Percentiles rank a stretch among this genome's conserved stretches.
Conservation (phyloP, 2,329 filamentous ascomycete species). For the Rhinocladiella similis region DNA sequence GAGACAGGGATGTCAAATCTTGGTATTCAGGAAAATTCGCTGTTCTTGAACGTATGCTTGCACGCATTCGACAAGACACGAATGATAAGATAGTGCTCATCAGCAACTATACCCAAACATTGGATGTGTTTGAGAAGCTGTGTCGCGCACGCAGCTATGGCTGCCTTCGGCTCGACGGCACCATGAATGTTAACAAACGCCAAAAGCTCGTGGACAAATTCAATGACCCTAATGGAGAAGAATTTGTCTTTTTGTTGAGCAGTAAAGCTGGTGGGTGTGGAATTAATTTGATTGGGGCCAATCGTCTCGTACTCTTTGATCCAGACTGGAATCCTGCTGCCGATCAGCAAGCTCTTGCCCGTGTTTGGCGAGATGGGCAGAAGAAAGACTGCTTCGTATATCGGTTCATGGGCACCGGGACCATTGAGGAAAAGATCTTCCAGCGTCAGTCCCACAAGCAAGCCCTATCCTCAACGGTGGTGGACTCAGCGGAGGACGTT, state of each 20-base stretch:
- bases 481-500: constrained; percentile 94
- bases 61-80: constrained; percentile 89
- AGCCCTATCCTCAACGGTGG: constrained; percentile 90
- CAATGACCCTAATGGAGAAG: constrained; percentile 84
- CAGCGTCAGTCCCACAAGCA: constrained; percentile 98
- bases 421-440: constrained; percentile 99
- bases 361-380: constrained; percentile 98
- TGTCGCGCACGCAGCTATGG: constrained; percentile 85
- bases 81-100: constrained; percentile 99
- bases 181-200: constrained; percentile 96
- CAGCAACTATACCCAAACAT: constrained; percentile 95
- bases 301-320: constrained; percentile 92
- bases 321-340: constrained; percentile 98
- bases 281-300: constrained; percentile 91
- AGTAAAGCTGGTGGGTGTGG: constrained; percentile 97
- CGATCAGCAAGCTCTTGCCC: constrained; percentile 92
- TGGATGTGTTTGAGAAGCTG: constrained; percentile 89
- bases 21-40: constrained; percentile 99
- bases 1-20: constrained; percentile 87
- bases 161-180: constrained; percentile 85
- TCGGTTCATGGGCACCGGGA: constrained; percentile 97
- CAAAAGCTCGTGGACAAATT: constrained; percentile 97
- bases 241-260: constrained; percentile 94
- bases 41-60: constrained; percentile 96
- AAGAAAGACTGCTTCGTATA: constrained; percentile 99